phyloP scores from a whole-genome alignment of 179 eudicot genomes.

The Camellia oleifera region DNA sequence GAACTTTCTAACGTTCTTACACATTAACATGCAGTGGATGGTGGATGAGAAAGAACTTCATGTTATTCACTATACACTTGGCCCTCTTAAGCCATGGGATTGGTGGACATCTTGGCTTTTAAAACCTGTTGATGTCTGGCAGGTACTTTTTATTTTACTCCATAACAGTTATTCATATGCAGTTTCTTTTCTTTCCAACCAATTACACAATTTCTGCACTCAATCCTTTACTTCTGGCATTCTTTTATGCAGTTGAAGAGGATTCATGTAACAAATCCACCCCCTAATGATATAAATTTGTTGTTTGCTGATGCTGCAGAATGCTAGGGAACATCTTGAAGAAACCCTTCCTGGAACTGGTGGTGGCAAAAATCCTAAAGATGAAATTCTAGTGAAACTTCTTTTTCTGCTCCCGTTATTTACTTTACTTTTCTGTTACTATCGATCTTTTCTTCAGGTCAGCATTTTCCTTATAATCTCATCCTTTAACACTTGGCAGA shows the following conservation, averaged over 20 bases:
- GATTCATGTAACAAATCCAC: neutral
- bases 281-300: neutral
- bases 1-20: constrained; percentile 7
- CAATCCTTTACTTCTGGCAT: neutral
- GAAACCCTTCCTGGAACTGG: constrained; percentile 93
- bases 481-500: neutral
- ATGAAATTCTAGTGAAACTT: constrained; percentile 57
- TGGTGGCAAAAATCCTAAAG: constrained; percentile 73
- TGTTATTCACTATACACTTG: constrained; percentile 94
- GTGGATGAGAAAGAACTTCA: constrained; percentile 88
- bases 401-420: constrained; percentile 81
- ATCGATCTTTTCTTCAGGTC: constrained; percentile 78
- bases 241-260: neutral
- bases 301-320: constrained; percentile 44
- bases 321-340: constrained; percentile 59
- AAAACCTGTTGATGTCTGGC: constrained; percentile 98
- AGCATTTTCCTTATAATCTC: constrained; percentile 17
- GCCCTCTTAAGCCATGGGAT: constrained; percentile 99
- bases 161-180: neutral
- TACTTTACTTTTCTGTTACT: constrained; percentile 50
- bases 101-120: constrained; percentile 99
- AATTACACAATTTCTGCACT: neutral
- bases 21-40: constrained; percentile 77
- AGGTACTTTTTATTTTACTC: constrained; percentile 44
- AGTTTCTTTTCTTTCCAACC: neutral